Evolutionary conservation across 352 stramenopile genomes (phyloP), one percentile per base, ranked within the genome.

Genomic region (Globisporangium solare): DNA sequence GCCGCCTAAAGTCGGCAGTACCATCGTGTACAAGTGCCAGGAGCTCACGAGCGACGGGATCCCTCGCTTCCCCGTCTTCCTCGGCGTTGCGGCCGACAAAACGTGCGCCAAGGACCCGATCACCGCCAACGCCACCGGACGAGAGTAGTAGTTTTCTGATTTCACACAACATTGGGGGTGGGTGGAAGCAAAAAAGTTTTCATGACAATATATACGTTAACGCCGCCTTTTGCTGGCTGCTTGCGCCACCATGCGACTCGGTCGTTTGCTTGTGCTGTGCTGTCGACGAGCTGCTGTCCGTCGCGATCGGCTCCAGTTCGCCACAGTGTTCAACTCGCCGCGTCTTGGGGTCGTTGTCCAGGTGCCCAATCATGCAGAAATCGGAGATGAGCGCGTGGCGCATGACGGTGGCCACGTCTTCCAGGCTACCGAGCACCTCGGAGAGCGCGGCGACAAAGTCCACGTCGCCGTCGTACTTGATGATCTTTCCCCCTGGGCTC

Each of bases 1-100:
- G 1, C 80, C 80, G 17, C 76, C 80, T 1, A 41, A 52, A 8
- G 54, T 88, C 22, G 80, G 76, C 11, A 70, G 66, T n/a, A 83
- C 88, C 58, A 69, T 92, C 49, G 83, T 88, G 64, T 90, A 89
- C 71, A 88, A 88, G 57, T 92, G 76, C 40, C 79, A 90, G 56
- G 82, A 92, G 61, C 73, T 88, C 45, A 92, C 78, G 51, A 76
- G 76, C 51, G 74, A 74, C 56, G 70, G 72, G 20, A 82, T 88
- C 53, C 82, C 82, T 15, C 74, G 82, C 11, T 92, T 92, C 67
- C 82, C 82, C 0, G 73, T 86, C 24, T 92, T 86, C 60, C 59
- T 88, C 27, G 78, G 78, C 1, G 4, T 85, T 18, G 74, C 75
- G 3, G 74, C 73, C 7, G 78, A 88, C 58, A 85, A 88, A 51